Base-by-base conservation (phyloP, 2,329 filamentous ascomycete species). In the Colletotrichum theobromicola region DNA sequence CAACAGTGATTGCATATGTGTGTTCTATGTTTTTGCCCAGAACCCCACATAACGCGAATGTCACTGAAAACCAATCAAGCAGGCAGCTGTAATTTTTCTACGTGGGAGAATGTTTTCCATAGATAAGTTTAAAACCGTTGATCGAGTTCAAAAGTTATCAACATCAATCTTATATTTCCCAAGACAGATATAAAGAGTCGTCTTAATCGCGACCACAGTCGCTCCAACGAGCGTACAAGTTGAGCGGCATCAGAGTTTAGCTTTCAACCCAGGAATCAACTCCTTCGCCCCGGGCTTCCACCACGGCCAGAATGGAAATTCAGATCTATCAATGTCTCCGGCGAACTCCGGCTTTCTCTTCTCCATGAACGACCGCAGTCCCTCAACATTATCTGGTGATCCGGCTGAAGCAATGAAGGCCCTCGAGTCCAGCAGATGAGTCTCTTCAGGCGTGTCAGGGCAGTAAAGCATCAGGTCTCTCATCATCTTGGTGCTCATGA, bases 401-500 rank as follows among this genome's bases (percentile, higher is more conserved):
- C 46, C 68, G 2, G 34, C 26, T 18, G 28, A n/a, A 13, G 30
- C 50, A 24, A 50, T 58, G 12, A 66, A 60, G 8, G 58, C 12
- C 18, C 46, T 58, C 18, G 67, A 74, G 37, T 71, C 72, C 55
- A 74, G 15, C 7, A 53, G 5, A 21, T 74, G 72, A 7, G 72
- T 70, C 10, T 37, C 66, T n/a, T 74, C 72, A 1, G 67, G 72
- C 1, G 67, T 74, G 8, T 24, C 37, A 16, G 72, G 72, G 21
- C 35, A 37, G 28, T 76, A 71, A 7, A 76, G 8, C 50, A 77
- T 57, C 67, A 76, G 15, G 30, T 77, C 75, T 6, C 75, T 30
- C 70, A 76, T 76, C 35, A 74, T 8, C 67, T 77, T 74, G 9
- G 70, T 77, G 61, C 74, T 74, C 35, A 64, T 37, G 4, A 71